Evolutionary conservation across 2,329 filamentous ascomycete species (phyloP), one percentile per base, ranked within the genome.

Genomic region (Diplodia seriata): DNA sequence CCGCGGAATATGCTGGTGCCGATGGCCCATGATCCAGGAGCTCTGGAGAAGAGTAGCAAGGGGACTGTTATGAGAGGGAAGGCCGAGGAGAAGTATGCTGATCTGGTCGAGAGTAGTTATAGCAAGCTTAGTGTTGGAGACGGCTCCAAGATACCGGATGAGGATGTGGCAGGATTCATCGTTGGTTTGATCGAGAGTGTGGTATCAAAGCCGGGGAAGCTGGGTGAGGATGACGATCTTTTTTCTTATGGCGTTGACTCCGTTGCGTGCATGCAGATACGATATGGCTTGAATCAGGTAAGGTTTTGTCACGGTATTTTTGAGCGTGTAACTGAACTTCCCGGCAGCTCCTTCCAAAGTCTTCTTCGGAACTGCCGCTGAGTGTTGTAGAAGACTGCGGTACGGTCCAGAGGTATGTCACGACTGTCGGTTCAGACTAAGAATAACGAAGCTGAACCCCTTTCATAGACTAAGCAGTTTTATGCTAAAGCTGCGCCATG

Each of bases 171-270:
- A 0, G 65, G 70, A 2, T 70, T 71, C 8, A 75, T 87, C 1
- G 71, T 65, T 12, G 68, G 71, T 3, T 73, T 73, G 40, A 71
- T 79, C 12, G 40, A 71, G n/a, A 69, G 70, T 20, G 69, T 74
- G 40, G 70, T 75, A 47, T 66, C 33, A 50, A 66, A 50, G 8
- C 18, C 53, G 3, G 23, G 20, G 12, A 33, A 26, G 12, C 40
- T 79, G 23, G 71, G 69, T 3, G 69, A 80, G 1, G 75, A 83
- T 8, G 77, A 80, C 2, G 86, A 90, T 71, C 75, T 90, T 1
- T 89, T 87, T 70, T 80, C 81, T 0, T 84, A 84, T 70, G 87
- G 87, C 0, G 82, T 90, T 0, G 87, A 90, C 73, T 90, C 88
- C 0, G 83, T 87, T 1, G 82, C 83, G 0, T 85, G 83, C 64